Evolutionary conservation across 306 rosid genomes (phyloP).

Genomic region (Vigna trinervia): DNA sequence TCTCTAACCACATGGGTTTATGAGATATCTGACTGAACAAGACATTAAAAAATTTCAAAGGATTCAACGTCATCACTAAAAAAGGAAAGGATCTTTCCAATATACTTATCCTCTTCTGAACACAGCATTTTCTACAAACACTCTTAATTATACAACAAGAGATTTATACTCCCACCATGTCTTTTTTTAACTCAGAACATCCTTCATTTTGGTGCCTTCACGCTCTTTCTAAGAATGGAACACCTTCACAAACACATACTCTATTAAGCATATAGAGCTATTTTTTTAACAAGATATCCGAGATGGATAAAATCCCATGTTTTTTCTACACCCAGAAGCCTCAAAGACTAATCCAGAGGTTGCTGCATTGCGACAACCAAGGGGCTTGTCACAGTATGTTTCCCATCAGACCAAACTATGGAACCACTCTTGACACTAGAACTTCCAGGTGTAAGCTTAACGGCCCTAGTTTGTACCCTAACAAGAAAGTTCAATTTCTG

Average conservation of each 20-base stretch:
- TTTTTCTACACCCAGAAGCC: conserved; percentile 40
- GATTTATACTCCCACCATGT: conserved; percentile 38
- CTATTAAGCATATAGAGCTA: conserved; percentile 51
- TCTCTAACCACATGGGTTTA: conserved; percentile 45
- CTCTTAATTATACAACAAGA: conserved; percentile 58
- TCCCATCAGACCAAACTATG: conserved; percentile 82
- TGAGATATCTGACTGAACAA: conserved; percentile 39
- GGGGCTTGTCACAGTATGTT: conserved; percentile 82
- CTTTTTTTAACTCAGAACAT: background rate
- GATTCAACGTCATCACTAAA: conserved; percentile 32
- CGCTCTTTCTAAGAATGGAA: conserved; percentile 43
- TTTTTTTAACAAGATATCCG: conserved; percentile 38
- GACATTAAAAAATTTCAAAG: conserved; percentile 31
- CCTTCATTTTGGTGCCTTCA: conserved; percentile 22
- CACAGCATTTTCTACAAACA: conserved; percentile 59
- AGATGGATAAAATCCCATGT: conserved; percentile 50
- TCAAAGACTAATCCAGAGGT: conserved; percentile 62
- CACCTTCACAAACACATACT: conserved; percentile 49
- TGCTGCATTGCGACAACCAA: conserved; percentile 91
- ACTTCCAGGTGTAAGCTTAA: conserved; percentile 78
- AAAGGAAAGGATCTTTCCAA: conserved; percentile 52
- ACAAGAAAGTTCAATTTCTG: conserved; percentile 86
- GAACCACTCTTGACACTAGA: conserved; percentile 69
- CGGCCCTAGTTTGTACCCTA: conserved; percentile 70
- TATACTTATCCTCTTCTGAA: conserved; percentile 48